Base-by-base conservation (phyloP, 306 rosid species). In the Abrus precatorius region DNA sequence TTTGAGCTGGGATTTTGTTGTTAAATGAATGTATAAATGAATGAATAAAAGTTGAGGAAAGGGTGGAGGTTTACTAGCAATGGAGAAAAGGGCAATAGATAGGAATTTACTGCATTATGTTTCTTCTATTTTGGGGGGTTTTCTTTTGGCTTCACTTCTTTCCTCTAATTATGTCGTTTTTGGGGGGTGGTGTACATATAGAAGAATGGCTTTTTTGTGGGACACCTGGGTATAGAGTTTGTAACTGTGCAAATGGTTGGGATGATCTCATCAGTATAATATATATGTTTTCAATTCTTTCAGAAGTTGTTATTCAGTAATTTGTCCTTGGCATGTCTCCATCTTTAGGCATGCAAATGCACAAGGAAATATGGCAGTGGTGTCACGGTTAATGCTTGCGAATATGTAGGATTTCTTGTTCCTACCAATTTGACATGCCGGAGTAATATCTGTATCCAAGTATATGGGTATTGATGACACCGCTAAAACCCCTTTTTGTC, bases 141-240 rank as follows among this genome's bases (percentile, higher is more conserved):
- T 82, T 53, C 61, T 81, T 72, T 72, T 77, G 88, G 70, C 81
- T 52, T 67, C 64, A 60, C 52, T 72, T 77, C 79, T 80, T 76
- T 72, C 50, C 81, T 80, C 75, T 64, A 49, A 63, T 85, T 69
- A 61, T 74, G 88, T 78, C 33, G 71, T 85, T 82, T 82, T 71
- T 68, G 69, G 87, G 89, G 91, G 91, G 66, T 87, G 92, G 88
- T 86, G 97, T 95, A 95, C 95, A 92, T 90, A 88, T 62, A 79
- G 92, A 79, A 85, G 80, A 73, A 88, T 86, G 92, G 77, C 55
- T 75, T 77, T 80, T 75, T 69, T 77, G 8, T 84, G 78, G 77
- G 86, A 85, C 88, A 87, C 83, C 81, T 90, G 91, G 94, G 91
- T 88, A 86, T 90, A 83, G 76, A 84, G 88, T 79, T 82, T 86